Evolutionary conservation across 2,329 filamentous ascomycete genomes (phyloP).

Genomic region (Fusarium illudens): DNA sequence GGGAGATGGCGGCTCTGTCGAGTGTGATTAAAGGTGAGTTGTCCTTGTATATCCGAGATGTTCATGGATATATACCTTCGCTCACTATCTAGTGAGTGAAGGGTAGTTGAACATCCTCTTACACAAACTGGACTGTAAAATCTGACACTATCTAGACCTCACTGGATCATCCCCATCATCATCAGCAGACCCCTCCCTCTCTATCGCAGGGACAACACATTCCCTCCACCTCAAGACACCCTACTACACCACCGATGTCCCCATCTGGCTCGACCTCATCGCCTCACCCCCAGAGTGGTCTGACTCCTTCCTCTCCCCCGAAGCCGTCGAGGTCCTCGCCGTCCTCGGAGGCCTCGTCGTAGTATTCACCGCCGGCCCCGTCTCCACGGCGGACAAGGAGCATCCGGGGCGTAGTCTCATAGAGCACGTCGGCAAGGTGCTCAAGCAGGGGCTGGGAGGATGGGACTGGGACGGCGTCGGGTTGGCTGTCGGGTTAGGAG

Average conservation of each 20-base stretch:
- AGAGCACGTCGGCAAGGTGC: constrained; percentile 61
- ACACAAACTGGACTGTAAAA: background rate
- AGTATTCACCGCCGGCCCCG: constrained; percentile 46
- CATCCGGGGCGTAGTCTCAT: constrained; percentile 54
- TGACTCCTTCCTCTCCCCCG: constrained; percentile 64
- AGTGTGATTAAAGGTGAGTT: constrained; percentile 62
- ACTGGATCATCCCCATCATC: constrained; percentile 55
- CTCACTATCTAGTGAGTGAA: background rate
- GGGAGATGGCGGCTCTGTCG: constrained; percentile 56
- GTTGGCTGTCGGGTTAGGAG: constrained; percentile 65
- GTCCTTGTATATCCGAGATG: background rate
- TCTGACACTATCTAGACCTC: constrained; percentile 54
- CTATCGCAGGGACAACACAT: constrained; percentile 69
- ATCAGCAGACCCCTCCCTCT: constrained; percentile 47
- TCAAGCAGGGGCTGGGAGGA: constrained; percentile 65
- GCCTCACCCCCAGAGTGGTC: constrained; percentile 63
- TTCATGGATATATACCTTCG: background rate
- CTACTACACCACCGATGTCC: constrained; percentile 69
- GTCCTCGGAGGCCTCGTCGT: constrained; percentile 68
- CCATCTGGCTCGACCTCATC: constrained; percentile 74
- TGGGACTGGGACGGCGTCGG: constrained; percentile 72
- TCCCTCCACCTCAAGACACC: constrained; percentile 61
- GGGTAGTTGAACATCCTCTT: background rate
- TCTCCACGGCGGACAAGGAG: constrained; percentile 3
- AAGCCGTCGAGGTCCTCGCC: constrained; percentile 68